phyloP scores from a whole-genome alignment of 2,329 filamentous ascomycete species.

The Cordyceps farinosa region DNA sequence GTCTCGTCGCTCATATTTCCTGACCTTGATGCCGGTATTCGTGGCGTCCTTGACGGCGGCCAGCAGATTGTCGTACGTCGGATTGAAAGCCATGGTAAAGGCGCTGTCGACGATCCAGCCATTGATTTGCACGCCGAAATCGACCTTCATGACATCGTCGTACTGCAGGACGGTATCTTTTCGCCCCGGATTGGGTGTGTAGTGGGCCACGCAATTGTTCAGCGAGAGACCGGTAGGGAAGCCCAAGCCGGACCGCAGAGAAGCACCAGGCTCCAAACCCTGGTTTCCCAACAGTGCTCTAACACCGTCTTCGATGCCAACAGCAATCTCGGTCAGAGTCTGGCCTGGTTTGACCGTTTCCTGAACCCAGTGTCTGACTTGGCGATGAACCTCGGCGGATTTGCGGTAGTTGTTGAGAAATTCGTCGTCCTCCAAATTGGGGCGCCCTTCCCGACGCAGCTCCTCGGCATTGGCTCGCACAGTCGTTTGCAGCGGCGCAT shows the following conservation, averaged over 20 bases:
- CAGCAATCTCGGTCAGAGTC: constrained; percentile 70
- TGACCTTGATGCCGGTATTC: constrained; percentile 73
- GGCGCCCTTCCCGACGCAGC: constrained; percentile 23
- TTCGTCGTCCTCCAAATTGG: constrained; percentile 38
- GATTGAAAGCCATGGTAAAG: constrained; percentile 72
- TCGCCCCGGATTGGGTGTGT: constrained; percentile 77
- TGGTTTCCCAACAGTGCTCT: constrained; percentile 69
- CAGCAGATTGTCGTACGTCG: constrained; percentile 67
- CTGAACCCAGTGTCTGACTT: constrained; percentile 76
- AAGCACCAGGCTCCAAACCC: constrained; percentile 71
- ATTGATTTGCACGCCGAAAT: constrained; percentile 73
- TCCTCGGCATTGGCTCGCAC: constrained; percentile 27
- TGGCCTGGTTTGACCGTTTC: constrained; percentile 75
- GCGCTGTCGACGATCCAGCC: constrained; percentile 74
- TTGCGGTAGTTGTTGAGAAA: constrained; percentile 75
- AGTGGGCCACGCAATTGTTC: constrained; percentile 78
- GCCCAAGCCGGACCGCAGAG: constrained; percentile 70
- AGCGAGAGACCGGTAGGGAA: constrained; percentile 80
- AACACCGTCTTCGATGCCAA: constrained; percentile 76
- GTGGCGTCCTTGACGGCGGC: constrained; percentile 69
- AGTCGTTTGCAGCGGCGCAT: constrained; percentile 21
- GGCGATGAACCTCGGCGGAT: constrained; percentile 74
- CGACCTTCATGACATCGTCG: constrained; percentile 72
- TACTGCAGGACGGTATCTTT: constrained; percentile 61
- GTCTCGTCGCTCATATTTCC: not conserved